Evolutionary conservation across 768 basidiomycete species (phyloP), one percentile per base, ranked within the genome.

Genomic region (Ramaria sp.): DNA sequence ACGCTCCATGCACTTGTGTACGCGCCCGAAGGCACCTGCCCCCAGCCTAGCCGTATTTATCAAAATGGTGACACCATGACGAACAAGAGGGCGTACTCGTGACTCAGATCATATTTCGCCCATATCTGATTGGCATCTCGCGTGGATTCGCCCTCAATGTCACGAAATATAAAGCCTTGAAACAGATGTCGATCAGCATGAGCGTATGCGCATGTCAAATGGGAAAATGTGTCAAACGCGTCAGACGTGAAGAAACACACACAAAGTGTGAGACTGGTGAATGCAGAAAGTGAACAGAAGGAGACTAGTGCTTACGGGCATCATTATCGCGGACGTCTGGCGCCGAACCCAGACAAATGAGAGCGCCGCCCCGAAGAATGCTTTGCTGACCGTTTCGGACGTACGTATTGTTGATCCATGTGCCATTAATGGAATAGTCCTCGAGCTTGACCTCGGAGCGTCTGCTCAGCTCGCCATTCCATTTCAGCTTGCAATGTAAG

Each of bases 21-120:
- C 95, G 9, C 84, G 85, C 3, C 92, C 95, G 64, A 96, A 98
- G 2, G 89, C 83, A 8, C 95, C 95, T 61, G 83, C 85, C 51
- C 95, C 95, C 3, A 97, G 78, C 65, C 56, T 57, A 30, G 20
- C 16, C 18, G 34, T 6, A 45, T 32, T 13, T 2, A 15, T 55
- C 8, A 44, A 34, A 30, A 8, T 52, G 55, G 44, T 41, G 20
- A 57, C 44, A 45, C 20, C 39, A 34, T 38, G 8, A 25, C 18
- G 38, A 34, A n/a, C 28, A 32, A 20, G 20, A 27, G 24, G 27
- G 36, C 50, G 30, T 25, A 57, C 50, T 88, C 83, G 49, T 71
- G 65, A 30, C 74, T 71, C 37, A 88, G 62, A 58, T 88, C 85
- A 64, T 89, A 89, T 52, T 72, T 69, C 1, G 76, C 76, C 62